Percentiles rank a stretch among this genome's conserved stretches.
Evolutionary conservation across 176 grass and related monocot genomes (phyloP).

Genomic region (Cocos nucifera): DNA sequence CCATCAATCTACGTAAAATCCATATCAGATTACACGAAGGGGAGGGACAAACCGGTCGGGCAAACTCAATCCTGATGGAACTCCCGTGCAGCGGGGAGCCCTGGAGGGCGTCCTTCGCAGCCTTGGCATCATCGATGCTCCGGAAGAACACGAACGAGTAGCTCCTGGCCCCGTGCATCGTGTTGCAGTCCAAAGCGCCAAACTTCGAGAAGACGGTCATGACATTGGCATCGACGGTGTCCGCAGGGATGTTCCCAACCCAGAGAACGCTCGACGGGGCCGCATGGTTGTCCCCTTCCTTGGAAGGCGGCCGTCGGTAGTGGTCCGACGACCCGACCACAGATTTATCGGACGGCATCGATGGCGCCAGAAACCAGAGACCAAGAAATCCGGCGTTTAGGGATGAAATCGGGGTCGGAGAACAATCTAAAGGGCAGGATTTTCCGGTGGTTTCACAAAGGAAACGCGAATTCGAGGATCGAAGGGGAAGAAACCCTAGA

Average conservation of each 20-base stretch:
- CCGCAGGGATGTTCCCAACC: constrained; percentile 50
- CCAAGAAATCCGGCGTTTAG: no score
- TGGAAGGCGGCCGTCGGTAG: not conserved
- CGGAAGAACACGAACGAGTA: constrained; percentile 88
- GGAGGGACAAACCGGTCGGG: constrained; percentile 51
- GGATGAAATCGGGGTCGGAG: no score
- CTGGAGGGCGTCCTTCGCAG: constrained; percentile 41
- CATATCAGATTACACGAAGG: no score
- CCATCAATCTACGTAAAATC: not conserved
- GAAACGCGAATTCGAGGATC: no score
- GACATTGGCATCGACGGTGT: constrained; percentile 36
- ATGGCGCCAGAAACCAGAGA: no score
- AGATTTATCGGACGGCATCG: no score
- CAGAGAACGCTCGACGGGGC: constrained; percentile 44
- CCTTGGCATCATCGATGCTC: constrained; percentile 28
- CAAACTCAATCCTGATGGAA: constrained; percentile 49
- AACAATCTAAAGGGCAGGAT: no score
- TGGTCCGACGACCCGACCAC: not conserved
- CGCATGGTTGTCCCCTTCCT: constrained; percentile 3
- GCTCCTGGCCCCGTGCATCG: constrained; percentile 42
- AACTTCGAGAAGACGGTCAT: constrained; percentile 33
- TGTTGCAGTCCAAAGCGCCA: constrained; percentile 63
- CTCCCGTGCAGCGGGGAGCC: constrained; percentile 40
- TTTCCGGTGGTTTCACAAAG: no score
- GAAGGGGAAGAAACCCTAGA: no score